Base-by-base conservation (phyloP, 345 rosid species). In the Hibiscus tridactylites region DNA sequence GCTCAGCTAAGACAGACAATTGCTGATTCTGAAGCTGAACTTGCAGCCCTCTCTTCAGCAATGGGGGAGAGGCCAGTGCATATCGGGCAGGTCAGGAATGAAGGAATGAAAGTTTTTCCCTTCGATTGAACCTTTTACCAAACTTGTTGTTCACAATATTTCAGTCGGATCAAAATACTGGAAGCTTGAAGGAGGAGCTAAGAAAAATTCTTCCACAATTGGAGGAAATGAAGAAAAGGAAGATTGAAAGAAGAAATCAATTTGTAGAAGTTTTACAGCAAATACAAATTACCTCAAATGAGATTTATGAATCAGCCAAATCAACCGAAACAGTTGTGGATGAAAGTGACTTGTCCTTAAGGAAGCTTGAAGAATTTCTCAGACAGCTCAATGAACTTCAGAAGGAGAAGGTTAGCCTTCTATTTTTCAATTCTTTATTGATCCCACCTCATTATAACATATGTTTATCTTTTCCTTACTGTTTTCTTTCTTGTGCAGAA, bases 11-110 rank as follows among this genome's bases (percentile, higher is more conserved):
- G 99, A 64, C 91, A 87, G 79, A 80, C 82, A 2, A 96, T 92
- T 47, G 98, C 97, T 54, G 98, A 92, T 68, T 80, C 87, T 76
- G 97, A 96, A 84, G 97, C 99, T 4, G 85, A 92, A 76, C 88
- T 96, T 35, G 99, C 97, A 12, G 80, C 91, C 28, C 86, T 96
- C 39, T 90, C 94, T 70, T 90, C 98, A 46, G 83, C 96, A 3
- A 84, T 92, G 91, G 98, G 96, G 8, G 98, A 96, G 58, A 86
- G 90, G 29, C 98, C 98, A 6, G 87, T 92, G 42, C 97, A 89
- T 74, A 85, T 90, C 70, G 86, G 93, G 82, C 98, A 92, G 96
- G 99, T 95, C 33, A 73, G 78, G 8, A 54, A 29, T 64, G 49
- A 61, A 49, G 3, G 54, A 29, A 35, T 71, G 39, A 39, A 21